These are phyloP conservation scores for Excoecaria agallocha DNA, from an alignment of 345 rosid genomes.

Conservation along the genomic window DNA sequence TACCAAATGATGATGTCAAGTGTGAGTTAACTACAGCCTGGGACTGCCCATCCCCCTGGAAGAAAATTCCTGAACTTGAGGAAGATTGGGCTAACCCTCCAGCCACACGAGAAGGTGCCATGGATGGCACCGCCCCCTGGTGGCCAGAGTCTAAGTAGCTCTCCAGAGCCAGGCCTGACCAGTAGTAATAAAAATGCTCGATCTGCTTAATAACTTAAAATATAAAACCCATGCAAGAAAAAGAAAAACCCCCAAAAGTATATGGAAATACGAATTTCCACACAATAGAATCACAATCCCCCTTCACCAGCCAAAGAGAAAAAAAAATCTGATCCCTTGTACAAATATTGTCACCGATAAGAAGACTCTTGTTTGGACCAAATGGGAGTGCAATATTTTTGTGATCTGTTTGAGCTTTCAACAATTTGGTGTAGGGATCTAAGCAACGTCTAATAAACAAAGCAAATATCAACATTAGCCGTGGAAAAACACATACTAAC, in stretches of 20 bases:
- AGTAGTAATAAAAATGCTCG: conserved; percentile 31
- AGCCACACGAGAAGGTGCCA: conserved; percentile 80
- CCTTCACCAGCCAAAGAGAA: conserved; percentile 30
- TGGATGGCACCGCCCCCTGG: conserved; percentile 52
- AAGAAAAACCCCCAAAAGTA: background rate
- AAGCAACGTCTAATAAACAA: conserved; percentile 32
- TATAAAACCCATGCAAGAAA: conserved; percentile 18
- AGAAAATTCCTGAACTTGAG: conserved; percentile 89
- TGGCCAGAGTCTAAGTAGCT: conserved; percentile 64
- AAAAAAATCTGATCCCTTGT: conserved; percentile 24
- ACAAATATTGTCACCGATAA: conserved; percentile 24
- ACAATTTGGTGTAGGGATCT: conserved; percentile 44
- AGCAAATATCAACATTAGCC: conserved; percentile 28
- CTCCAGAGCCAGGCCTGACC: conserved; percentile 65
- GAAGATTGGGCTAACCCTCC: conserved; percentile 85
- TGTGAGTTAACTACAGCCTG: conserved; percentile 82
- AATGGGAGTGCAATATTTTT: conserved; percentile 26
- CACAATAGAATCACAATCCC: conserved; percentile 17
- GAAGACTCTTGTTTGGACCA: conserved; percentile 29
- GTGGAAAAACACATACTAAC: conserved; percentile 4
- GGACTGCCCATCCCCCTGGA: conserved; percentile 93
- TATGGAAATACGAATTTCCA: conserved; percentile 13
- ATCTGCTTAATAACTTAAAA: conserved; percentile 27
- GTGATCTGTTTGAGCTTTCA: conserved; percentile 41
- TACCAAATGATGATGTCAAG: conserved; percentile 75